Percentiles rank a stretch among this genome's conserved stretches.
Evolutionary conservation across 2,329 filamentous ascomycete species (phyloP).

Genomic region (Sclerotinia nivalis): DNA sequence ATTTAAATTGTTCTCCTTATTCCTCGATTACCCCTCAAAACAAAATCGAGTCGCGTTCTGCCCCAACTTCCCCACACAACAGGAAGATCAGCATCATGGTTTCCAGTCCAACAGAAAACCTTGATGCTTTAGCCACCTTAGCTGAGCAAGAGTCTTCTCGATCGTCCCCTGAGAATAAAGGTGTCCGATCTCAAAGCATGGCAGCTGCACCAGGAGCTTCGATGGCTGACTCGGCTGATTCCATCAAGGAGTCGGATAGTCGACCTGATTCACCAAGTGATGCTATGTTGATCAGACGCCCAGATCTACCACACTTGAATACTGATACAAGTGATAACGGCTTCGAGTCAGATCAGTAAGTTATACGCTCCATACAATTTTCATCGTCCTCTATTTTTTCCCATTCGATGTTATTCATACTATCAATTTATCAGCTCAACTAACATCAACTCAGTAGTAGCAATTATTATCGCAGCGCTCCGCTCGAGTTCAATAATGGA

Average conservation of each 20-base stretch:
- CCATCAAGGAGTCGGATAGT: neutral
- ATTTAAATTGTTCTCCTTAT: conserved; percentile 6
- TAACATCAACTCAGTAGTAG: neutral
- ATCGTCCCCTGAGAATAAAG: conserved; percentile 1
- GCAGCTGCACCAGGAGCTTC: conserved; percentile 6
- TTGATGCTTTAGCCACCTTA: conserved; percentile 34
- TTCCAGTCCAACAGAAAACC: conserved; percentile 34
- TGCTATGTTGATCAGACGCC: conserved; percentile 40
- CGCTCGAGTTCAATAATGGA: neutral
- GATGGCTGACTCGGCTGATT: neutral
- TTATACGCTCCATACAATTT: neutral
- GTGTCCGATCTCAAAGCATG: conserved; percentile 15
- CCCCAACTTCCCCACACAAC: conserved; percentile 18
- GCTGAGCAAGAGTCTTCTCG: conserved; percentile 31
- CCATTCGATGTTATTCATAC: neutral
- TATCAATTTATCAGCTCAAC: neutral
- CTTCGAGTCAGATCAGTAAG: conserved; percentile 32
- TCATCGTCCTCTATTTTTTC: neutral
- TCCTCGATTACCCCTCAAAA: neutral
- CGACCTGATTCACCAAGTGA: conserved; percentile 39
- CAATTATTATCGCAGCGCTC: neutral
- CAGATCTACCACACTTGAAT: conserved; percentile 31
- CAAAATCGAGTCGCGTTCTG: conserved; percentile 10
- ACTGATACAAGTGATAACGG: conserved; percentile 30
- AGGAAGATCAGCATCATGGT: conserved; percentile 9